These are phyloP conservation scores for Nitzschia sp. DNA, from an alignment of 108 stramenopile genomes.

Conservation along the genomic window DNA sequence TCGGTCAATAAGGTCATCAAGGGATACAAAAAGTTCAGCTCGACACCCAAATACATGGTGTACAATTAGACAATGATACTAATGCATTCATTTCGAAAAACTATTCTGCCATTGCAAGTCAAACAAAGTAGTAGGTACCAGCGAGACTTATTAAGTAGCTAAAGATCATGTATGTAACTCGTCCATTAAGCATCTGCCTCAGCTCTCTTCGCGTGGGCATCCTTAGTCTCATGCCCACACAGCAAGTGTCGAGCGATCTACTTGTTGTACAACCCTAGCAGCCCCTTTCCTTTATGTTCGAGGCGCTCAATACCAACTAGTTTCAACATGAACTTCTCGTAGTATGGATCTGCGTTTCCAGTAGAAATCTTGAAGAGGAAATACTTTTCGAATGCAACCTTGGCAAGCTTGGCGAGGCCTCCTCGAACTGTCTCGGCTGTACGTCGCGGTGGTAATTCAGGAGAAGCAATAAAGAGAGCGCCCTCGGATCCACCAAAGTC, in stretches of 20 bases:
- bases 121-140: too few species aligned
- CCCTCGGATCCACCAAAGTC: conserved; percentile 36
- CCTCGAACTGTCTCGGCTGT: conserved; percentile 31
- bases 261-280: too few species aligned
- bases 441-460: conserved; percentile 31
- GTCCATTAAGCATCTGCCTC: too few species aligned
- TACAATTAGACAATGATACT: conserved; percentile 21
- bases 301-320: conserved; percentile 37
- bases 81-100: too few species aligned
- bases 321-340: conserved; percentile 42
- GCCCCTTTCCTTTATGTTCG: too few species aligned
- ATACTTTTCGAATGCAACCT: conserved; percentile 44
- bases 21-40: conserved; percentile 99
- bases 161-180: too few species aligned
- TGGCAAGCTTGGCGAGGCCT: conserved; percentile 21
- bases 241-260: too few species aligned
- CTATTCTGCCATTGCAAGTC: too few species aligned
- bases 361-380: conserved; percentile 33
- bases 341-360: conserved; percentile 42
- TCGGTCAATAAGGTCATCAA: conserved; percentile 99
- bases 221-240: too few species aligned
- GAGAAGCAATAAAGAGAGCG: conserved; percentile 34
- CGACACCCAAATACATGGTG: conserved; percentile 97
- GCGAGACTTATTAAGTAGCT: too few species aligned
- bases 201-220: too few species aligned